Base-by-base conservation (phyloP, 2,329 filamentous ascomycete species). In the Talaromyces sp. region DNA sequence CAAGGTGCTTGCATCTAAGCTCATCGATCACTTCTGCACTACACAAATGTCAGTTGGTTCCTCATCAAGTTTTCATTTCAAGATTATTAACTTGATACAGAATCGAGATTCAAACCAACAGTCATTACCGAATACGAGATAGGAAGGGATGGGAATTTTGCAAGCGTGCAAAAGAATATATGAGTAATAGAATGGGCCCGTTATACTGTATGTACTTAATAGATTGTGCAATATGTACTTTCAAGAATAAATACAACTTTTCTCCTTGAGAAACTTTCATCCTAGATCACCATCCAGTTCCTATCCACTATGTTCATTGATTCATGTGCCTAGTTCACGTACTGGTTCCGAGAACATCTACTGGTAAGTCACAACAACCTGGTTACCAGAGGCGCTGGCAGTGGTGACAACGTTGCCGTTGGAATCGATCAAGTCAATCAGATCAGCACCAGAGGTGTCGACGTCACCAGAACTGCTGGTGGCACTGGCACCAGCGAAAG, bases 341-440 rank as follows among this genome's bases (percentile, higher is more conserved):
- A 54, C 16, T 9, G 31, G 10, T 8, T 3, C n/a, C 8, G 6
- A 19, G 37, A 4, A 24, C 47, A 6, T 31, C 39, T 63, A 63
- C 50, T 63, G 16, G 65, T 72, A 72, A 10, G 63, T 70, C 3
- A 78, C 74, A 27, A 62, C 67, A 47, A 78, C 67, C 3, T 66
- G 67, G 37, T 73, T 67, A 14, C 73, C 72, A 8, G 66, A 24
- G 16, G 74, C 62, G 5, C 69, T 63, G 8, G 74, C 72, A 27
- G 73, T 62, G 3, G 76, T 74, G 57, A 75, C 61, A 7, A 80
- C 71, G 60, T 75, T 66, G 66, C 71, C 69, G 62, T 72, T 74
- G 72, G 83, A 79, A 72, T 79, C 65, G 61, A 81, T 72, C 63
- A 84, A 78, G 63, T 84, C 81, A 61, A 84, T 72, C 66, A 83